phyloP scores from a whole-genome alignment of 805 yeast species.

The Saccharomyces kudriavzevii region DNA sequence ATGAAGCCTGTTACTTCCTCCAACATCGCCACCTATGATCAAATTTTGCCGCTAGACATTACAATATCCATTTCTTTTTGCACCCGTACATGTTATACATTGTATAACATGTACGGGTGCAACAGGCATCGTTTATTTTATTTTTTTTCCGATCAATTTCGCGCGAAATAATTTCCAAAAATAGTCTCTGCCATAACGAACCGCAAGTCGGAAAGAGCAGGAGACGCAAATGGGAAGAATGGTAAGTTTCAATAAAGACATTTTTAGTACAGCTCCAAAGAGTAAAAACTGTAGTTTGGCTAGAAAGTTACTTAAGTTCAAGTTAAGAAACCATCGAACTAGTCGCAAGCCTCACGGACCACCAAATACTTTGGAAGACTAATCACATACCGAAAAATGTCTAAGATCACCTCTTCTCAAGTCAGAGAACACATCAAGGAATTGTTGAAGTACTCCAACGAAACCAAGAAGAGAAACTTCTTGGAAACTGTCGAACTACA shows the following conservation, averaged over 20 bases:
- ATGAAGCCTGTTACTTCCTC: not conserved
- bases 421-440: slow-evolving; percentile 95
- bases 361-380: slow-evolving; percentile 75
- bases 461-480: slow-evolving; percentile 99
- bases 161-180: too few species aligned
- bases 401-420: slow-evolving; percentile 84
- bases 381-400: slow-evolving; percentile 40
- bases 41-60: not conserved
- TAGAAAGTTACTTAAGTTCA: not conserved
- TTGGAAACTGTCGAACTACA: slow-evolving; percentile 99
- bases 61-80: too few species aligned
- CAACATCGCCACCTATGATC: not conserved
- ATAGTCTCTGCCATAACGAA: too few species aligned
- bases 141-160: too few species aligned
- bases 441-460: slow-evolving; percentile 81
- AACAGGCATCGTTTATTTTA: too few species aligned
- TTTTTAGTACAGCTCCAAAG: not conserved
- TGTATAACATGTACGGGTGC: not conserved
- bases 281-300: too few species aligned
- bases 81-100: not conserved
- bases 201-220: not conserved
- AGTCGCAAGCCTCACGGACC: slow-evolving; percentile 47
- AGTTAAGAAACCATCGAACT: slow-evolving; percentile 1
- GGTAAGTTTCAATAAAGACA: not conserved
- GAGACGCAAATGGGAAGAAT: not conserved